Evolutionary conservation across 495 filamentous ascomycete species (phyloP), one percentile per base, ranked within the genome.

Genomic region (Articulospora tetracladia): DNA sequence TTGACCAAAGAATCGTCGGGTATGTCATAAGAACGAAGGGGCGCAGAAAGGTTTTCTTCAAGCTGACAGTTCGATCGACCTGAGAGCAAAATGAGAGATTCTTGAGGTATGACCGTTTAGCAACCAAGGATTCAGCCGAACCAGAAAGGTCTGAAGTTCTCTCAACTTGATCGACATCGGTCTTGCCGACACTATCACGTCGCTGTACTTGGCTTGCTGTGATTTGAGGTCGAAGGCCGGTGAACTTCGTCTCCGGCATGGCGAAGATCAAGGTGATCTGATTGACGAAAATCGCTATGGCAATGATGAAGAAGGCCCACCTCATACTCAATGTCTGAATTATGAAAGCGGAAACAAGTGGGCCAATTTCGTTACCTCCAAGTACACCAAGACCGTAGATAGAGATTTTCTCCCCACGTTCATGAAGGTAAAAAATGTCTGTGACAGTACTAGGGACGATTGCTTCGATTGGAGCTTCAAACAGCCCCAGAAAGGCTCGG

Each of bases 401-500:
- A 6, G 58, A 55, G 11, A 61, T 55, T 20, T 61, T 61, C 28
- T 61, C 58, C 25, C 58, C 58, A 2, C 58, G 28, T n/a, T 60
- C 58, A 22, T 61, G 58, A 2, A 55, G 53, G 41, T 53, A 61
- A 20, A 55, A 55, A 2, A 61, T 61, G 27, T 61, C 58, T 1
- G 28, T 52, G 20, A 61, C 58, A 1, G 58, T 61, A 15, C 51
- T 55, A 6, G 58, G 58, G 3, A 61, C 51, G 0, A 61, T 55
- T 7, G 58, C 46, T 20, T 61, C 58, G 12, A 61, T 61, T 32
- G 58, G 52, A 23, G 46, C 58, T n/a, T 51, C 58, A 17, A 61
- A 53, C 1, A 60, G 26, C 2, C 58, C 58, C 2, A 50, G 26
- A 32, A 60, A 60, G 1, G 58, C 58, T 19, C 58, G 58, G 2